Evolutionary conservation across 1,284 basidiomycete species (phyloP).

Genomic region (Cutaneotrichosporon daszewskae): DNA sequence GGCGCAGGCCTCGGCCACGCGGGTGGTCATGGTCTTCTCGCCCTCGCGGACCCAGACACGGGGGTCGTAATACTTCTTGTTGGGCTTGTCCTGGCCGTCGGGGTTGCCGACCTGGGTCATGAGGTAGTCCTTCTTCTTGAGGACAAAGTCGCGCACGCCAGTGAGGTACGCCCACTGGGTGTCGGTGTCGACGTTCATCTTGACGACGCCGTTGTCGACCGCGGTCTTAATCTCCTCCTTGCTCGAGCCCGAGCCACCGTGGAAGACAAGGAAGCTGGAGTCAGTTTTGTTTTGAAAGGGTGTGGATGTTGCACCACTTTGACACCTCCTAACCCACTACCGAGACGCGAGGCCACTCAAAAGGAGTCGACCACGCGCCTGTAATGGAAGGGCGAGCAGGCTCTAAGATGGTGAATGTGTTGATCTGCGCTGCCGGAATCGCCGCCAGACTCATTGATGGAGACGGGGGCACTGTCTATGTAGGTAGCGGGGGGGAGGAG

Average conservation of each 20-base stretch:
- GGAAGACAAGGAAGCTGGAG: slow-evolving; percentile 93
- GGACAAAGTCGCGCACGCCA: slow-evolving; percentile 85
- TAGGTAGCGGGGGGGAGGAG: slow-evolving; percentile 31
- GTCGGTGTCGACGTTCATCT: slow-evolving; percentile 94
- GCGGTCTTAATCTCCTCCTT: slow-evolving; percentile 95
- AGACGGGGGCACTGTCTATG: slow-evolving; percentile 44
- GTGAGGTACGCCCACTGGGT: slow-evolving; percentile 65
- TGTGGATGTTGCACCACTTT: slow-evolving; percentile 35
- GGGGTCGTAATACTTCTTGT: slow-evolving; percentile 94
- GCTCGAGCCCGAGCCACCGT: slow-evolving; percentile 96
- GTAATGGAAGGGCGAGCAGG: slow-evolving; percentile 40
- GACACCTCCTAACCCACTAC: slow-evolving; percentile 45
- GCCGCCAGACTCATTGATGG: slow-evolving; percentile 37
- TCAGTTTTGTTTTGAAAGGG: slow-evolving; percentile 8
- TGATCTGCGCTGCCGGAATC: slow-evolving; percentile 44
- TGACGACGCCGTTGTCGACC: slow-evolving; percentile 87
- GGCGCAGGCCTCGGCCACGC: slow-evolving; percentile 85
- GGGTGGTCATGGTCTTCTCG: slow-evolving; percentile 83
- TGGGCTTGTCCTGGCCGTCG: slow-evolving; percentile 87
- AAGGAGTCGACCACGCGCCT: slow-evolving; percentile 30
- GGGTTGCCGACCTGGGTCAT: slow-evolving; percentile 87
- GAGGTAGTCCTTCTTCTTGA: slow-evolving; percentile 78
- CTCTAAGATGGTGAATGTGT: slow-evolving; percentile 37
- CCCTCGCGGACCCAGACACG: slow-evolving; percentile 98
- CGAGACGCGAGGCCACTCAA: slow-evolving; percentile 26